Base-by-base conservation (phyloP, 257 asterid species). In the Capsicum rhomboideum region DNA sequence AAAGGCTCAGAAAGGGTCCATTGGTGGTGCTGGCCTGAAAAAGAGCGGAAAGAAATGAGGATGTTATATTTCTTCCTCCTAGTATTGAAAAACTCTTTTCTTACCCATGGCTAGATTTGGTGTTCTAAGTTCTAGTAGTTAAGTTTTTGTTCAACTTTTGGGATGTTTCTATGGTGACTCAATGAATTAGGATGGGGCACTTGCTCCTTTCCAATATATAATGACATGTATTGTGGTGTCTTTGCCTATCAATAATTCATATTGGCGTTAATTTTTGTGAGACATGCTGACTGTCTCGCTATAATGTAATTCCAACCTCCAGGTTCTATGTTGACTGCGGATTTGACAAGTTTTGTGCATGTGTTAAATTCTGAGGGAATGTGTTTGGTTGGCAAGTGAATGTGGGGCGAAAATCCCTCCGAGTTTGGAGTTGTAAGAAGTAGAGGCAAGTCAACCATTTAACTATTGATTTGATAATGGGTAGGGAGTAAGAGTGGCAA, bases 1-100 rank as follows among this genome's bases (percentile, higher is more conserved):
- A 75, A 75, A 49, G 81, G 81, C 81, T 75, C 42, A 50, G 61
- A 75, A 75, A 49, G 81, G 81, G 23, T 75, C 81, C 81, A 75
- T 75, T 49, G 81, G 81, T 9, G 81, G 81, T 49, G 16, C 81
- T 26, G 81, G 81, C 44, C 61, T 75, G 81, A 75, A 75, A 49
- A 75, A 75, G 81, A 75, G 81, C 2, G 81, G 81, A 75, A 75
- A 75, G 81, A 75, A 75, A 54, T 75, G 81, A 75, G 44, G 34
- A 75, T 49, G 44, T 75, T 0, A 26, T 75, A 49, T 49, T n/a
- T 74, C 58, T 74, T 75, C 80, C 42, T 4, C 17, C 0, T 16
- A 75, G 61, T 75, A 75, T 23, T 46, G 31, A 9, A 23, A 46
- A 13, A 0, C 40, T 50, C 61, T 67, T 17, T 31, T 67, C 75